Conservation (phyloP, 345 rosid genomes). For the Dimocarpus longan region DNA sequence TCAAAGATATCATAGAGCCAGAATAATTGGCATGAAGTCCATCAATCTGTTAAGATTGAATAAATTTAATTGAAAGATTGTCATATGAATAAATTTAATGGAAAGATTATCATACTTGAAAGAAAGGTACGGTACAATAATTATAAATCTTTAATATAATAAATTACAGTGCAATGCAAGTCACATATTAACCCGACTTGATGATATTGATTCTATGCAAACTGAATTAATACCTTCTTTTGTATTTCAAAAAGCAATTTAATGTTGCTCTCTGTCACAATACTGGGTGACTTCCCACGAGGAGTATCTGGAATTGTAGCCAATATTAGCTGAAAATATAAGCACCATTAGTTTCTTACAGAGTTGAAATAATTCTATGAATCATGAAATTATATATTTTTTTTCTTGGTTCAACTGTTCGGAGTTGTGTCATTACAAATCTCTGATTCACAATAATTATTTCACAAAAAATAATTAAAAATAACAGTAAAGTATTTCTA, state of each 20-base stretch:
- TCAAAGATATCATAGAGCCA: conserved; percentile 77
- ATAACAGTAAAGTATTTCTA: neutral
- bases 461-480: neutral
- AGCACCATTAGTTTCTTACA: conserved; percentile 24
- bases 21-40: conserved; percentile 78
- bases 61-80: conserved; percentile 17
- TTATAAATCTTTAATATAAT: neutral
- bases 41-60: conserved; percentile 64
- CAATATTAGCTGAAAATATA: conserved; percentile 68
- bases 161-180: neutral
- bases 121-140: neutral
- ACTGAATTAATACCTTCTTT: conserved; percentile 61
- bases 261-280: conserved; percentile 81
- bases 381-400: conserved; percentile 6
- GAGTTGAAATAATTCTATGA: neutral
- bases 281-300: conserved; percentile 58
- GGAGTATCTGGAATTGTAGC: conserved; percentile 65
- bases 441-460: neutral
- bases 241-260: conserved; percentile 93
- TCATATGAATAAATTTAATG: too few species aligned
- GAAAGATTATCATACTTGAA: neutral
- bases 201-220: neutral
- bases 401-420: neutral
- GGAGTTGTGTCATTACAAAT: neutral
- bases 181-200: conserved; percentile 6